These are phyloP conservation scores for Dictyostelium brefeldianum DNA, from an alignment of 78 protist genomes.

Conservation along the genomic window DNA sequence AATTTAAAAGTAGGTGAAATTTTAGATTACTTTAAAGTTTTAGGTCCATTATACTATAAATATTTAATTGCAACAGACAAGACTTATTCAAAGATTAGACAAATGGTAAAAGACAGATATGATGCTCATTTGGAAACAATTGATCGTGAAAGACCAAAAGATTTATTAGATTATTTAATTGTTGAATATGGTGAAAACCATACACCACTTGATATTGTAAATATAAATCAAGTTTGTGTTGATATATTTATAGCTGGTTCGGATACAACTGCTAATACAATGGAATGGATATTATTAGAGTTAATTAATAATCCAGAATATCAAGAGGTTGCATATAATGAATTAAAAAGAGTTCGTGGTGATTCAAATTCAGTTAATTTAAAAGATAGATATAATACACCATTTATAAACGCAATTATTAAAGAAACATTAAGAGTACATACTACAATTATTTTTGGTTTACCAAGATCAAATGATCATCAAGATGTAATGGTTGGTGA, in stretches of 20 bases:
- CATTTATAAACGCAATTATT: neutral
- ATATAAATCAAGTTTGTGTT: neutral
- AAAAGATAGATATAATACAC: neutral
- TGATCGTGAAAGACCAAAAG: neutral
- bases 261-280: neutral
- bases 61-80: neutral
- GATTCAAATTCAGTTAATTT: neutral
- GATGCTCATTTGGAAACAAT: neutral
- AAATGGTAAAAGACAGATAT: neutral
- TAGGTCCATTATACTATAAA: neutral
- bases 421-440: neutral
- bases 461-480: no score
- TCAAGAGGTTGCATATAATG: constrained; percentile 20
- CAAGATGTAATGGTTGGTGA: constrained; percentile 21
- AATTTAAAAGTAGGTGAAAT: no score
- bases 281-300: constrained; percentile 2
- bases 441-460: no score
- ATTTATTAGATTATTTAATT: constrained; percentile 3
- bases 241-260: neutral
- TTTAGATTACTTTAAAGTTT: no score
- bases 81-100: neutral
- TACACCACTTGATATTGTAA: neutral
- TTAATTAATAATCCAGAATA: constrained; percentile 26
- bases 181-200: neutral
- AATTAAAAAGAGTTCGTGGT: neutral